These are phyloP conservation scores for Vaccinium darrowii DNA, from an alignment of 148 eudicot species.

Conservation along the genomic window DNA sequence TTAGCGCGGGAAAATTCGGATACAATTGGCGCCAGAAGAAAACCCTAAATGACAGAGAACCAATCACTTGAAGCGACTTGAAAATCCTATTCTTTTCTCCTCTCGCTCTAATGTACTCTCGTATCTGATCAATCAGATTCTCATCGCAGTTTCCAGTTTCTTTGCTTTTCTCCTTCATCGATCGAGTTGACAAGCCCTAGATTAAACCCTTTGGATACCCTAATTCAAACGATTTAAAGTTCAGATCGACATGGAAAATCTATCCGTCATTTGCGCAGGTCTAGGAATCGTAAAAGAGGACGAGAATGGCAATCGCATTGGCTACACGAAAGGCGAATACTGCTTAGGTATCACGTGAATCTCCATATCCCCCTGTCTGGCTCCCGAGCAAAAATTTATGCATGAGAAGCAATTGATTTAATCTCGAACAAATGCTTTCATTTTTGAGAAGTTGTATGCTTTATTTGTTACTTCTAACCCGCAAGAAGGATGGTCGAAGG, in stretches of 20 bases:
- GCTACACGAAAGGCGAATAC: conserved; percentile 51
- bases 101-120: not conserved
- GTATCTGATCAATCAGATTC: not conserved
- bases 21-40: conserved; percentile 15
- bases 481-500: no score
- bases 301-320: conserved; percentile 48
- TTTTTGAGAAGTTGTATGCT: not conserved
- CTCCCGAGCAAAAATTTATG: not conserved
- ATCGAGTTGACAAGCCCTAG: not conserved
- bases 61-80: not conserved
- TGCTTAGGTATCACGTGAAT: conserved; percentile 52
- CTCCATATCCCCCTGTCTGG: conserved; percentile 11
- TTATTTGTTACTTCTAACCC: not conserved
- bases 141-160: not conserved
- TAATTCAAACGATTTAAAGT: conserved; percentile 11
- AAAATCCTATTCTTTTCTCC: not conserved
- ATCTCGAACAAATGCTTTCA: not conserved
- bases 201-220: conserved; percentile 14
- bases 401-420: not conserved
- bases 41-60: not conserved
- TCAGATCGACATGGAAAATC: conserved; percentile 58
- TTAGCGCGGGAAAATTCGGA: conserved; percentile 40
- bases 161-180: not conserved
- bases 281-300: conserved; percentile 69
- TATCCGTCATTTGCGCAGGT: conserved; percentile 73